Percentiles rank a stretch among this genome's conserved stretches.
Evolutionary conservation across 441 rosid genomes (phyloP).

Genomic region (Euphorbia corollata): DNA sequence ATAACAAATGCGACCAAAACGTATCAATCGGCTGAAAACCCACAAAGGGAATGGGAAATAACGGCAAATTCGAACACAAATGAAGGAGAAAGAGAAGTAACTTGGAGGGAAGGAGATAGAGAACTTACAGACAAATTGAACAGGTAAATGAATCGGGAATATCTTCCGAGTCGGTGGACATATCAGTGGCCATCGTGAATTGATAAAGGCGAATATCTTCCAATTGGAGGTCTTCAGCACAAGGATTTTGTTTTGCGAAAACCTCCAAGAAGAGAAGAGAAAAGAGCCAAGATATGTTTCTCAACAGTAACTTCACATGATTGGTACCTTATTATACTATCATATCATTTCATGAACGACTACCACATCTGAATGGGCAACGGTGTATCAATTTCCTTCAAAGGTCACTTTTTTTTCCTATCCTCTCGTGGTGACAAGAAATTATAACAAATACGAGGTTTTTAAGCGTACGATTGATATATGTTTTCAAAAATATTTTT

Average conservation of each 20-base stretch:
- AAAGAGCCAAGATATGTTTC: background rate
- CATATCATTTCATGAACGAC: too few relatives aligned
- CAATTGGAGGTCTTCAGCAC: background rate
- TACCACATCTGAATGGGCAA: too few relatives aligned
- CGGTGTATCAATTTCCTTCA: too few relatives aligned
- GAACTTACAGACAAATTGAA: slow-evolving; percentile 65
- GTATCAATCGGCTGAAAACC: background rate
- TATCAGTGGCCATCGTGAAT: background rate
- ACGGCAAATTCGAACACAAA: too few relatives aligned
- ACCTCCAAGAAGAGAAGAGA: background rate
- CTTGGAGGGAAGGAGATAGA: background rate
- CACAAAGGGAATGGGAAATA: background rate
- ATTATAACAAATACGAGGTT: too few relatives aligned
- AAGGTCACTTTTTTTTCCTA: too few relatives aligned
- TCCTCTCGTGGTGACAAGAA: too few relatives aligned
- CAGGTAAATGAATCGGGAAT: slow-evolving; percentile 47
- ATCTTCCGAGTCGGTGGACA: slow-evolving; percentile 19
- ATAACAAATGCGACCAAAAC: background rate
- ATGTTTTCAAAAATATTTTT: too few relatives aligned
- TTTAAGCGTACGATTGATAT: too few relatives aligned
- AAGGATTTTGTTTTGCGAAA: background rate
- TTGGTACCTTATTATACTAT: too few relatives aligned
- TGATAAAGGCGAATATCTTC: background rate
- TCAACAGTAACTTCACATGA: too few relatives aligned
- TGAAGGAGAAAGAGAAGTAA: background rate